Evolutionary conservation across 2,329 filamentous ascomycete species (phyloP).

Genomic region (Drechslerella stenobrocha): DNA sequence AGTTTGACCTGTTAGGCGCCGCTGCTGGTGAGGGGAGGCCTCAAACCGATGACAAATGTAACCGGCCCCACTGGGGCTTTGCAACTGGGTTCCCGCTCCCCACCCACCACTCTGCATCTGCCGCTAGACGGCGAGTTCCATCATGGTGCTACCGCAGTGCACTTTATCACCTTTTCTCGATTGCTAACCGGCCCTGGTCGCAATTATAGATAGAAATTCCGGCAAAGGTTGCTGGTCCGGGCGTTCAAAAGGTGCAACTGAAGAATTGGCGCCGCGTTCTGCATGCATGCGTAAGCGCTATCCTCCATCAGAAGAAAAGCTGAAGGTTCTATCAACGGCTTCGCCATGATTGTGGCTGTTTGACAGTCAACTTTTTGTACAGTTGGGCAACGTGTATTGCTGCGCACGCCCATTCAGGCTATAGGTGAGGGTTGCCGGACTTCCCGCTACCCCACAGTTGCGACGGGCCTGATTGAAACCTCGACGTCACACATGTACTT

Average conservation of each 20-base stretch:
- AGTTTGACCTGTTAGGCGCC: constrained; percentile 7
- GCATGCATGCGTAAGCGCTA: constrained; percentile 1
- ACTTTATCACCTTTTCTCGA: background rate
- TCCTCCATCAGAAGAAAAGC: background rate
- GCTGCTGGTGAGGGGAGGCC: constrained; percentile 19
- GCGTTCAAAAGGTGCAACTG: constrained; percentile 39
- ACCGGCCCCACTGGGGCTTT: constrained; percentile 38
- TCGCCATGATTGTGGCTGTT: constrained; percentile 6
- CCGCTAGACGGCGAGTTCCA: constrained; percentile 41
- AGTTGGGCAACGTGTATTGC: background rate
- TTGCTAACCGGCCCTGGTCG: background rate
- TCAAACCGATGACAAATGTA: constrained; percentile 39
- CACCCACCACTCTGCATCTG: constrained; percentile 16
- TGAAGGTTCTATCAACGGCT: background rate
- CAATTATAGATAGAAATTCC: constrained; percentile 3
- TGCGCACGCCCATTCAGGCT: background rate
- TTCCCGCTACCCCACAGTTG: constrained; percentile 32
- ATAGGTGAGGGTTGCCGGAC: background rate
- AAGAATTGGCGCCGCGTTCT: constrained; percentile 35
- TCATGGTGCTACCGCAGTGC: constrained; percentile 1
- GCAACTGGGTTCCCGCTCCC: constrained; percentile 28
- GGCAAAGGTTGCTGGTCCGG: constrained; percentile 26
- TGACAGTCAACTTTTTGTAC: constrained; percentile 22
- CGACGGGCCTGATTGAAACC: constrained; percentile 6
- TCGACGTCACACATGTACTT: constrained; percentile 35